Base-by-base conservation (phyloP, 2,329 filamentous ascomycete species). In the Trichoderma koningiopsis region DNA sequence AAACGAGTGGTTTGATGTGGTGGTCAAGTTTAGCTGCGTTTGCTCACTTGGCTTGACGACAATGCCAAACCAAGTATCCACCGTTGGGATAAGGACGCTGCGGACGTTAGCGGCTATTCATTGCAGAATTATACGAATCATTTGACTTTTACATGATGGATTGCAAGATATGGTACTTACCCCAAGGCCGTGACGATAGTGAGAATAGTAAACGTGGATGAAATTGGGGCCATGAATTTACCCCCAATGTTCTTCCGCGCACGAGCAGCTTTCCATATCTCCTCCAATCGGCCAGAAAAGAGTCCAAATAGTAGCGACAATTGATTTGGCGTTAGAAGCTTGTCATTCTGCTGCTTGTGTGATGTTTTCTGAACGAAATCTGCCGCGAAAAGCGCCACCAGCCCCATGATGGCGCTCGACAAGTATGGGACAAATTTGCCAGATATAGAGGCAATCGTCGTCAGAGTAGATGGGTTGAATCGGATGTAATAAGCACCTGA, bases 11-110 rank as follows among this genome's bases (percentile, higher is more conserved):
- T 29, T 16, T 1, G 59, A n/a, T 33, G 13, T 27, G 16, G 8
- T 27, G 8, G n/a, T 49, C 19, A 33, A 3, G 7, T 22, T 27
- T 16, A 61, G 27, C 11, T 61, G 59, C 3, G 27, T 14, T 22
- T 49, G 37, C 4, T 61, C 59, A 5, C 3, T 16, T 4, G 40
- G 59, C 22, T 31, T 61, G 13, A 61, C 59, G 5, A 61, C 59
- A 10, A 61, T 14, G 16, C 59, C 59, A 24, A 61, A 61, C 59
- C 59, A 61, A 19, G 59, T 61, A 29, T 61, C 59, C 14, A 61
- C n/a, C n/a, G 29, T 5, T 31, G 59, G 59, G 33, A 49, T 61
- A 13, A 61, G 5, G 11, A 61, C 16, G 16, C 59, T 61, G 31
- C 19, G 11, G 22, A 22, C 22, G 19, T 61, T 19, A 61, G 59